A percentile compares a stretch with the other conserved stretches of the same genome.
These are phyloP conservation scores for Kregervanrija delftensis DNA, from an alignment of 805 yeast genomes.

Conservation along the genomic window DNA sequence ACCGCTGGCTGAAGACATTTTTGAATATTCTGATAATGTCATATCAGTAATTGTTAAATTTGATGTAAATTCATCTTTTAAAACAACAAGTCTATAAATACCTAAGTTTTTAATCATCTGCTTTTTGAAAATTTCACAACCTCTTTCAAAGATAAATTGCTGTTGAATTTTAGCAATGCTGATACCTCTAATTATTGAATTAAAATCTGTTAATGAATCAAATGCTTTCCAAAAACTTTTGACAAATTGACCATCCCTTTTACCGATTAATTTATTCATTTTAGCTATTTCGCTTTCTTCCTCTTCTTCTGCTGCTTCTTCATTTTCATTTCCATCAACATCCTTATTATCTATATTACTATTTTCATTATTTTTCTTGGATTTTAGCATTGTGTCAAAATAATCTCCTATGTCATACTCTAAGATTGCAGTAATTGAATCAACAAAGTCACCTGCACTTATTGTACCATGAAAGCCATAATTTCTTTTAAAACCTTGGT, in stretches of 20 bases:
- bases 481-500: slow-evolving; percentile 81
- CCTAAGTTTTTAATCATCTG: slow-evolving; percentile 71
- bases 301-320: neutral
- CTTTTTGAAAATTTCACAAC: slow-evolving; percentile 83
- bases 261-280: slow-evolving; percentile 18
- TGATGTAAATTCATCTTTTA: slow-evolving; percentile 56
- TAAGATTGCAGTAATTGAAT: slow-evolving; percentile 75
- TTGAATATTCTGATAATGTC: slow-evolving; percentile 7
- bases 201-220: slow-evolving; percentile 46
- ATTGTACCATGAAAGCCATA: slow-evolving; percentile 84
- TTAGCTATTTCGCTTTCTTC: slow-evolving; percentile 24
- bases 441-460: slow-evolving; percentile 91
- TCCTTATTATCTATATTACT: slow-evolving; percentile 12
- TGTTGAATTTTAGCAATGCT: slow-evolving; percentile 79
- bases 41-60: slow-evolving; percentile 13
- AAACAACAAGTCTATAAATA: slow-evolving; percentile 76
- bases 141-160: slow-evolving; percentile 76
- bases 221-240: slow-evolving; percentile 51
- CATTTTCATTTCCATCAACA: slow-evolving; percentile 15
- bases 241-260: slow-evolving; percentile 28
- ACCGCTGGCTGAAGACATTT: slow-evolving; percentile 5
- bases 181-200: slow-evolving; percentile 61
- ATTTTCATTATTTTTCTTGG: neutral
- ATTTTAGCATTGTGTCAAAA: slow-evolving; percentile 5
- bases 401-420: slow-evolving; percentile 49